A percentile compares a stretch with the other conserved stretches of the same genome.
Conservation (phyloP, 1,139 yeast species). For the Debaryomycetaceae sp. region DNA sequence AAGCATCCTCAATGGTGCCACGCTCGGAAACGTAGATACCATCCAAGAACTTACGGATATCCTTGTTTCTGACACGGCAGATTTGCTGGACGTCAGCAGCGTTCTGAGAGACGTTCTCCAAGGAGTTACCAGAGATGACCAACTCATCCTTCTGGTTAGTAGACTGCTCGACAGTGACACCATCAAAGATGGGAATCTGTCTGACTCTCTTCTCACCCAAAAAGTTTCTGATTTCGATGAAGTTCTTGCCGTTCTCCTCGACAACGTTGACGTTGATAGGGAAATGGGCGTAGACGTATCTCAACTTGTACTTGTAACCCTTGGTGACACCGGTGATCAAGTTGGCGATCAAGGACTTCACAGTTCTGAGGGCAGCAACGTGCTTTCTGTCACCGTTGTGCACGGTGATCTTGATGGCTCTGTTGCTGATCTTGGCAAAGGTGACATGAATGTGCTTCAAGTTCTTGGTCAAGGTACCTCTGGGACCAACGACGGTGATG, state of each 20-base stretch:
- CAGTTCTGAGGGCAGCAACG: constrained; percentile 99
- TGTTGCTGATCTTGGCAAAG: constrained; percentile 70
- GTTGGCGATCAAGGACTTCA: constrained; percentile 91
- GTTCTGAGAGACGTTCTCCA: constrained; percentile 96
- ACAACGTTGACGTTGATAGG: constrained; percentile 95
- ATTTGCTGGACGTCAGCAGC: constrained; percentile 98
- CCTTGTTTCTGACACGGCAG: constrained; percentile 99
- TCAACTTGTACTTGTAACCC: constrained; percentile 99
- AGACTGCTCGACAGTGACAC: constrained; percentile 83
- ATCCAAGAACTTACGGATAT: constrained; percentile 99
- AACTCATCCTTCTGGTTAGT: constrained; percentile 91
- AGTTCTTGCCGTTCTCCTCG: constrained; percentile 69
- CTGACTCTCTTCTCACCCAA: constrained; percentile 98
- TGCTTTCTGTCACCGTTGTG: constrained; percentile 99
- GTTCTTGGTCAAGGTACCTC: constrained; percentile 91
- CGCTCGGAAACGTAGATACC: constrained; percentile 99
- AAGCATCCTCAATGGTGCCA: constrained; percentile 74
- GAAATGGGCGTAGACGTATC: constrained; percentile 99
- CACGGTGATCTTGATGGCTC: constrained; percentile 80
- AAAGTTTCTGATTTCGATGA: constrained; percentile 97
- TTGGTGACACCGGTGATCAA: constrained; percentile 97
- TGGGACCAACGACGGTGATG: constrained; percentile 94
- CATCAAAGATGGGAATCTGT: constrained; percentile 77
- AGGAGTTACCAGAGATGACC: constrained; percentile 89
- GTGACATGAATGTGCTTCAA: constrained; percentile 95